These are phyloP conservation scores for Nannizziopsis arthrosporioides DNA, from an alignment of 2,329 filamentous ascomycete species.

Conservation along the genomic window DNA sequence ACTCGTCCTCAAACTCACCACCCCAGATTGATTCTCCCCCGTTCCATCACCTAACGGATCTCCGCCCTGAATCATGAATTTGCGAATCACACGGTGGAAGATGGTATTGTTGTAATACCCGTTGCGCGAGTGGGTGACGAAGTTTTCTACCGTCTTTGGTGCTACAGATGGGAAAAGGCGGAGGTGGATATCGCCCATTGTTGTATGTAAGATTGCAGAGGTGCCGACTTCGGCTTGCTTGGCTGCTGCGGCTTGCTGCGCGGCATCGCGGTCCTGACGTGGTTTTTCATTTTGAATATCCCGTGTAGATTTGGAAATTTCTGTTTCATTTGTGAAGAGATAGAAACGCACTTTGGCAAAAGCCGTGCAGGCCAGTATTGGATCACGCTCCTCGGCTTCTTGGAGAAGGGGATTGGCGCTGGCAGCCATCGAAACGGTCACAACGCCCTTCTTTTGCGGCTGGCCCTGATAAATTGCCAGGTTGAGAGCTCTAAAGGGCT, in stretches of 20 bases:
- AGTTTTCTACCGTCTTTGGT: slow-evolving; percentile 93
- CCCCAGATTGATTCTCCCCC: slow-evolving; percentile 89
- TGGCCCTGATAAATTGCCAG: slow-evolving; percentile 86
- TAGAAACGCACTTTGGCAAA: slow-evolving; percentile 88
- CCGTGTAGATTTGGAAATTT: slow-evolving; percentile 68
- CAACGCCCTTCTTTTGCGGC: slow-evolving; percentile 82
- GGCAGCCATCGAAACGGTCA: slow-evolving; percentile 94
- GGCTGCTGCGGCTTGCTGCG: slow-evolving; percentile 38
- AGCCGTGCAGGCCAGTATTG: slow-evolving; percentile 74
- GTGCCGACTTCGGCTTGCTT: slow-evolving; percentile 63
- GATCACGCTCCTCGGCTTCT: slow-evolving; percentile 81
- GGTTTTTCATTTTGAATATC: slow-evolving; percentile 95
- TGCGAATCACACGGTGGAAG: slow-evolving; percentile 92
- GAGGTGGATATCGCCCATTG: slow-evolving; percentile 83
- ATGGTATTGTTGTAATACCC: slow-evolving; percentile 97
- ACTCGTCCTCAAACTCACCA: slow-evolving; percentile 86
- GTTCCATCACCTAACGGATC: slow-evolving; percentile 83
- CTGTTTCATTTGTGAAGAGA: slow-evolving; percentile 88
- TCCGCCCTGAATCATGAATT: slow-evolving; percentile 91
- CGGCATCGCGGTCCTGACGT: slow-evolving; percentile 46
- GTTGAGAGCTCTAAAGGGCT: slow-evolving; percentile 72
- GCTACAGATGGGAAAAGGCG: slow-evolving; percentile 87
- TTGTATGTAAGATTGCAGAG: slow-evolving; percentile 79
- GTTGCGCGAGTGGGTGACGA: slow-evolving; percentile 76
- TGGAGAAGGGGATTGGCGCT: slow-evolving; percentile 85